phyloP scores from a whole-genome alignment of 768 basidiomycete species.

The Mycena leptocephala region DNA sequence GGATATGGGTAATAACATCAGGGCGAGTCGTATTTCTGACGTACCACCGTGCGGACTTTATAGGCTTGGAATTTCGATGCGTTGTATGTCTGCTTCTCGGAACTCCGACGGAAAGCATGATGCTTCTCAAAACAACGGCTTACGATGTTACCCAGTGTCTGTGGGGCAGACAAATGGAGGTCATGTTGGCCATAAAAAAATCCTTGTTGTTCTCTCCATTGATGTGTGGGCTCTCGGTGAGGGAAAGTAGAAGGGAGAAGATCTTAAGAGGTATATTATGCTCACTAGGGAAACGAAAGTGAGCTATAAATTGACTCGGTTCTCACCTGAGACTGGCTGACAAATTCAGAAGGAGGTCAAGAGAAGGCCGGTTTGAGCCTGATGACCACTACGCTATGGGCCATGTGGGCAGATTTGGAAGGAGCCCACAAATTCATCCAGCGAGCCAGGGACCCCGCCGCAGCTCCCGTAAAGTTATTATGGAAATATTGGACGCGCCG shows the following conservation, averaged over 20 bases:
- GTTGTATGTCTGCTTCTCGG: constrained; percentile 1
- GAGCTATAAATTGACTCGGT: neutral
- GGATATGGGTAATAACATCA: neutral
- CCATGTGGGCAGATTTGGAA: no score
- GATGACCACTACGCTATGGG: neutral
- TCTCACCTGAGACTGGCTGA: neutral
- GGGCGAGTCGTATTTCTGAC: constrained; percentile 1
- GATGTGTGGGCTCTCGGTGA: neutral
- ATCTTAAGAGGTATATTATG: neutral
- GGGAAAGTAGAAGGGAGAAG: neutral
- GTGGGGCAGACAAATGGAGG: neutral
- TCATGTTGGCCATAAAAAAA: neutral
- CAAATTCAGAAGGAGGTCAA: neutral
- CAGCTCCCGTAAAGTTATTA: no score
- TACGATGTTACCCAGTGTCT: neutral
- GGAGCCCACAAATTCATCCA: no score
- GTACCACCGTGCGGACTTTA: neutral
- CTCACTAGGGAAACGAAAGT: neutral
- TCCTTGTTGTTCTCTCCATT: neutral
- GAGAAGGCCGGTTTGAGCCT: neutral
- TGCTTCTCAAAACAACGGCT: neutral
- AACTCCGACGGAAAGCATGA: constrained; percentile 2
- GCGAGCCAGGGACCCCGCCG: no score
- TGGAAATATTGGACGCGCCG: no score
- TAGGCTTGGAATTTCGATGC: constrained; percentile 5